These are phyloP conservation scores for Aspergillus felis DNA, from an alignment of 2,329 filamentous ascomycete genomes.

Conservation along the genomic window DNA sequence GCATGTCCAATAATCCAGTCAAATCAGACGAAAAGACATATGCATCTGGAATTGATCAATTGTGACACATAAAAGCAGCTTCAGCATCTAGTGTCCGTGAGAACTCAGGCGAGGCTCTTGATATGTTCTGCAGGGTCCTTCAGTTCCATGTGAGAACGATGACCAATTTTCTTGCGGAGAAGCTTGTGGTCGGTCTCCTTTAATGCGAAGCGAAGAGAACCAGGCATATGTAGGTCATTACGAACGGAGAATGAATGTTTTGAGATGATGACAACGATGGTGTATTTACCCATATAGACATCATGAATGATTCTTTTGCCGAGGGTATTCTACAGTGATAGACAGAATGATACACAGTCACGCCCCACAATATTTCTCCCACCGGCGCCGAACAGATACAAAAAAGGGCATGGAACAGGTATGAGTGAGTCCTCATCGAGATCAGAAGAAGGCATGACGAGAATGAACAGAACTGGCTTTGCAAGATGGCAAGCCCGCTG, in stretches of 20 bases:
- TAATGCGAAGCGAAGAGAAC: neutral
- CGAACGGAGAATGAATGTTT: neutral
- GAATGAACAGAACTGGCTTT: slow-evolving; percentile 14
- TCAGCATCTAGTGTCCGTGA: neutral
- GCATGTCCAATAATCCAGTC: neutral
- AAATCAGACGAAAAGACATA: neutral
- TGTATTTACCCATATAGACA: slow-evolving; percentile 15
- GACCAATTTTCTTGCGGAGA: neutral
- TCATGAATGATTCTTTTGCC: slow-evolving; percentile 24
- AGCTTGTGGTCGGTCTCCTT: neutral
- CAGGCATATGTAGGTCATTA: neutral
- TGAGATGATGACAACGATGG: slow-evolving; percentile 7
- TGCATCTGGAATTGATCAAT: neutral
- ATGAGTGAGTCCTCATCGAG: slow-evolving; percentile 8
- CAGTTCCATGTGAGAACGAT: neutral
- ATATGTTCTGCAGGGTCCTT: neutral
- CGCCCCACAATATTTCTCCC: slow-evolving; percentile 19
- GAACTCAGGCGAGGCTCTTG: neutral
- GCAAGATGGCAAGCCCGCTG: slow-evolving; percentile 9
- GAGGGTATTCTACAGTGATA: slow-evolving; percentile 34
- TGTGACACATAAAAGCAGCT: neutral
- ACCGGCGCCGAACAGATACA: slow-evolving; percentile 21
- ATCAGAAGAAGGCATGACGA: slow-evolving; percentile 20
- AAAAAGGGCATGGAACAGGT: slow-evolving; percentile 5
- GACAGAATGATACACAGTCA: slow-evolving; percentile 18